Evolutionary conservation across 1,284 basidiomycete species (phyloP), one percentile per base, ranked within the genome.

Genomic region (Cryptococcus amylolentus): DNA sequence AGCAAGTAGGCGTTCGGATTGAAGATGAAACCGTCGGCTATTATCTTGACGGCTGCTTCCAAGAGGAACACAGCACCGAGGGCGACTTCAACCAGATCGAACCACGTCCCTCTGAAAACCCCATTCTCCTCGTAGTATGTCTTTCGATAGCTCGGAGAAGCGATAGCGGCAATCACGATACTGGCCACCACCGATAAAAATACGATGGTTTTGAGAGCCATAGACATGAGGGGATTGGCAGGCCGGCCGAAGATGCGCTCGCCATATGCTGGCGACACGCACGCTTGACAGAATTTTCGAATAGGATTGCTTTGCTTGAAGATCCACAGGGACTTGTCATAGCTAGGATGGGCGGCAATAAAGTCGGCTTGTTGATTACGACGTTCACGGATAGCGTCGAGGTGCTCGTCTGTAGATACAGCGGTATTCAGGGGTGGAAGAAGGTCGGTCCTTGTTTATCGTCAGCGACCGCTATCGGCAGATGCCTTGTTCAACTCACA

Each of bases 1-100:
- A 88, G 84, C 31, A 97, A 77, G 70, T 98, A 98, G 0, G 93
- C 92, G 68, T 97, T 98, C 0, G 95, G 95, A 0, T 93, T 88
- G 77, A 96, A 94, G 16, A 88, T 68, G 71, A 94, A 88, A 0
- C 95, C 95, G 68, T 98, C 95, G 0, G 95, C 95, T 48, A 93
- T 80, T 68, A 96, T 80, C 78, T 98, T 78, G 84, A 97, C 86
- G 60, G 88, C 59, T 63, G 95, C 93, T 72, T 98, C 95, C 53
- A 88, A 62, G 50, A 96, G 76, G 41, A 98, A 87, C 7, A 87
- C 79, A 37, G 87, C 78, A 1, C 88, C 88, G 50, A 98, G 88
- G 0, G 83, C 80, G 0, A 84, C 80, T 72, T 98, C 94, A 2
- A 87, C 83, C 47, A 94, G 79, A 65, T 91, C 88, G 74, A 93